phyloP scores from a whole-genome alignment of 1,284 basidiomycete species.

The Sporisorium sorghi region DNA sequence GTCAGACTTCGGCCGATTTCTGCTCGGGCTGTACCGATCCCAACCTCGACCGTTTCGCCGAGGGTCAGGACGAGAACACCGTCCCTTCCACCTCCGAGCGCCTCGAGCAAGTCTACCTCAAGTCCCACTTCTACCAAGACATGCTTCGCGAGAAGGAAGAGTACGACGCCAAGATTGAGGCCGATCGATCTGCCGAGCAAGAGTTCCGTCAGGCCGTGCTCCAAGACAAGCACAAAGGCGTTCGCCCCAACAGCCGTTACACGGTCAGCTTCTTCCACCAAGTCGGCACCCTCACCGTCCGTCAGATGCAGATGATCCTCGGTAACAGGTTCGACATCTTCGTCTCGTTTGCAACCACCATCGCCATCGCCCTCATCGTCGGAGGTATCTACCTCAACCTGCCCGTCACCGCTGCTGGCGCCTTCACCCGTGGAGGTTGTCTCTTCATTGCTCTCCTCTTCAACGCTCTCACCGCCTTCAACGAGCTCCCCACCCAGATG shows the following conservation, averaged over 20 bases:
- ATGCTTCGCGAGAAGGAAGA: slow-evolving; percentile 67
- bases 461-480: slow-evolving; percentile 63
- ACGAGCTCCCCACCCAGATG: slow-evolving; percentile 77
- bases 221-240: slow-evolving; percentile 47
- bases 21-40: slow-evolving; percentile 75
- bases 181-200: slow-evolving; percentile 30
- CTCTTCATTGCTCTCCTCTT: slow-evolving; percentile 64
- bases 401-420: slow-evolving; percentile 53
- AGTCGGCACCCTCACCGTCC: slow-evolving; percentile 74
- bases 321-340: slow-evolving; percentile 84
- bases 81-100: slow-evolving; percentile 50
- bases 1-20: slow-evolving; percentile 77
- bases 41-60: slow-evolving; percentile 75
- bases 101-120: slow-evolving; percentile 44
- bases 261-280: slow-evolving; percentile 37
- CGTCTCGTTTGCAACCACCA: slow-evolving; percentile 66
- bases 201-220: slow-evolving; percentile 45
- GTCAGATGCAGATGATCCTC: slow-evolving; percentile 81
- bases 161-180: slow-evolving; percentile 39
- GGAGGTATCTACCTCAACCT: slow-evolving; percentile 78
- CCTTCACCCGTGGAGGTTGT: slow-evolving; percentile 60
- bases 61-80: slow-evolving; percentile 27
- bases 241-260: slow-evolving; percentile 38
- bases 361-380: slow-evolving; percentile 76
- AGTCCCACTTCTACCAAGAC: slow-evolving; percentile 40